A percentile compares a stretch with the other conserved stretches of the same genome.
phyloP scores from a whole-genome alignment of 306 rosid species.

The Cajanus cajan region DNA sequence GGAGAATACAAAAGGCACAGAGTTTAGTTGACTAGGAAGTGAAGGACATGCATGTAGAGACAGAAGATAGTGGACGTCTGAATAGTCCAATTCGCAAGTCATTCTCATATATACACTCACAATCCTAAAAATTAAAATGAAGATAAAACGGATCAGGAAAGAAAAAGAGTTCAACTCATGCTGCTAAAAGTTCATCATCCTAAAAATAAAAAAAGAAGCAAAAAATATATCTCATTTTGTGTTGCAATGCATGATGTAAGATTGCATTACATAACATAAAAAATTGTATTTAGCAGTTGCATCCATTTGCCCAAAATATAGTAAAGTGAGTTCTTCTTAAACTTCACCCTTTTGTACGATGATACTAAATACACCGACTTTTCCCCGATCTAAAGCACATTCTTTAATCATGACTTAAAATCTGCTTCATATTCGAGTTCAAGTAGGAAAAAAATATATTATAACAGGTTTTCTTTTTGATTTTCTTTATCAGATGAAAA shows the following conservation, averaged over 20 bases:
- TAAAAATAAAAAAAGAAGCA: background rate
- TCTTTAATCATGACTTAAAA: constrained; percentile 31
- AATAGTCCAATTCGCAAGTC: constrained; percentile 2
- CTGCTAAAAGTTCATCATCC: constrained; percentile 25
- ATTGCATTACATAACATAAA: constrained; percentile 15
- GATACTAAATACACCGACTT: background rate
- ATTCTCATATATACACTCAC: constrained; percentile 8
- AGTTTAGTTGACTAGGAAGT: background rate
- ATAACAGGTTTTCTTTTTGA: background rate
- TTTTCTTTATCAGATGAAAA: constrained; percentile 3
- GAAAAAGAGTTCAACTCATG: constrained; percentile 15
- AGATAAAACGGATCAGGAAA: background rate
- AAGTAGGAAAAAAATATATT: background rate
- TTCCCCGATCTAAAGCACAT: constrained; percentile 28
- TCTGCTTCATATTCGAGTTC: constrained; percentile 27
- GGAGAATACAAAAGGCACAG: background rate
- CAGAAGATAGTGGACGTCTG: background rate
- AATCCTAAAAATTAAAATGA: background rate
- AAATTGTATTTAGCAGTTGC: background rate
- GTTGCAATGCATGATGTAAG: constrained; percentile 32
- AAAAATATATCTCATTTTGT: background rate
- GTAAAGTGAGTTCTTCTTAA: background rate
- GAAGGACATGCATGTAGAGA: background rate
- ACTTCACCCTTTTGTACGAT: background rate
- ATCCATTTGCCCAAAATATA: background rate